These are phyloP conservation scores for Macaranga tanarius DNA, from an alignment of 441 rosid species.

Conservation along the genomic window DNA sequence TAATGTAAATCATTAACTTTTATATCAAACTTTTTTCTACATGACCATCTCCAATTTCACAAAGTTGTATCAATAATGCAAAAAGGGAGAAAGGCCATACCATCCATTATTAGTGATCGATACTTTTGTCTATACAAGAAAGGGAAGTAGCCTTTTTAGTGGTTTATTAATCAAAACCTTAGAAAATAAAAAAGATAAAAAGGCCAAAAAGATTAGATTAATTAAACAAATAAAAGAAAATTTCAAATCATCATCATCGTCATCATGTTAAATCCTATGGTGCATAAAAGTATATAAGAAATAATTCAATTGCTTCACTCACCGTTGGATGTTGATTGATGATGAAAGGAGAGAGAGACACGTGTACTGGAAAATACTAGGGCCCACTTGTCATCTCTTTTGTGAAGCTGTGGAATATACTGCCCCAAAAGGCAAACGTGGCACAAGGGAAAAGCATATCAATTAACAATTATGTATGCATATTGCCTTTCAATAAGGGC, in stretches of 20 bases:
- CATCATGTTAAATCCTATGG: background rate
- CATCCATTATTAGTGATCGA: background rate
- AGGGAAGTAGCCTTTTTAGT: background rate
- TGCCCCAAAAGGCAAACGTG: background rate
- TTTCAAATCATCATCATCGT: background rate
- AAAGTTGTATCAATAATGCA: background rate
- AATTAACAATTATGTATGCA: too few species aligned
- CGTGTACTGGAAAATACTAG: background rate
- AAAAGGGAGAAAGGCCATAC: background rate
- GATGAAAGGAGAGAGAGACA: background rate
- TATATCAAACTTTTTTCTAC: background rate
- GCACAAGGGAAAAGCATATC: slow-evolving; percentile 5
- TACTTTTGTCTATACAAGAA: background rate
- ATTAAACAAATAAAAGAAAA: background rate
- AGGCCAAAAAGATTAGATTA: background rate
- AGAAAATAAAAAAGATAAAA: background rate
- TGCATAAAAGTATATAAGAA: background rate
- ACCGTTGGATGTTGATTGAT: background rate
- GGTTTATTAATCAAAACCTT: background rate
- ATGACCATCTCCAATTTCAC: background rate
- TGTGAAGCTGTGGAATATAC: slow-evolving; percentile 1
- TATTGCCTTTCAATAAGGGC: too few species aligned
- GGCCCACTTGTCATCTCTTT: slow-evolving; percentile 1
- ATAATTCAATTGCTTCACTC: background rate
- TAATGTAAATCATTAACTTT: too few species aligned